Evolutionary conservation across 805 yeast species (phyloP), one percentile per base, ranked within the genome.

Genomic region (Yamadazyma nakazawae): DNA sequence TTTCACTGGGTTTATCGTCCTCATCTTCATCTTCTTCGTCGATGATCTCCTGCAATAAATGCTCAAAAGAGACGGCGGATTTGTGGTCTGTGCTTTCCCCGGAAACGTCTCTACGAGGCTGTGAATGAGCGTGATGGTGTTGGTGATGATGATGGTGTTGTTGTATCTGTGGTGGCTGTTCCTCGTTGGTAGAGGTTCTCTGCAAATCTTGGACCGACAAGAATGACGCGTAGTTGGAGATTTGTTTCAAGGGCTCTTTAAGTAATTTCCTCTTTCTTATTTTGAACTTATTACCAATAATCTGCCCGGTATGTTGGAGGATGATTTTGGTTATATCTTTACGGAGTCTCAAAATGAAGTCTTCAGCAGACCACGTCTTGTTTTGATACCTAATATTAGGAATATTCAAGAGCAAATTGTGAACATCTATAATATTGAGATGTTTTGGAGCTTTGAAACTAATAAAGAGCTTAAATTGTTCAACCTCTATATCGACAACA

Each of bases 401-500:
- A 42, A 91, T 63, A 9, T 70, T 71, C 46, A 92, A 70, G 5
- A 73, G 75, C 54, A 92, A 82, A 54, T 86, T 80, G 43, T 87
- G 85, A 7, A 92, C 88, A 58, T 91, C 89, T 34, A 88, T 76
- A 46, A 92, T 66, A 53, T 84, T 80, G 55, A 79, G 70, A 25
- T 80, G 72, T 12, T 90, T 88, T 13, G 80, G 81, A 8, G 94
- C 96, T 61, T 81, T 80, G 65, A 88, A 88, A 42, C 96, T 85
- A 21, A 90, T 75, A 43, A 82, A 74, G 13, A 91, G 43, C 18
- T 62, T 61, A 37, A 72, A 55, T 37, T 60, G 55, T 5, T 65
- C 58, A 26, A 75, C 58, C 48, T 63, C 63, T 41, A 72, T 51
- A 42, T 68, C 66, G 2, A 65, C 66, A 24, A 72, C 63, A 4